Evolutionary conservation across 2,329 filamentous ascomycete genomes (phyloP), one percentile per base, ranked within the genome.

Genomic region (Fusarium hostae): DNA sequence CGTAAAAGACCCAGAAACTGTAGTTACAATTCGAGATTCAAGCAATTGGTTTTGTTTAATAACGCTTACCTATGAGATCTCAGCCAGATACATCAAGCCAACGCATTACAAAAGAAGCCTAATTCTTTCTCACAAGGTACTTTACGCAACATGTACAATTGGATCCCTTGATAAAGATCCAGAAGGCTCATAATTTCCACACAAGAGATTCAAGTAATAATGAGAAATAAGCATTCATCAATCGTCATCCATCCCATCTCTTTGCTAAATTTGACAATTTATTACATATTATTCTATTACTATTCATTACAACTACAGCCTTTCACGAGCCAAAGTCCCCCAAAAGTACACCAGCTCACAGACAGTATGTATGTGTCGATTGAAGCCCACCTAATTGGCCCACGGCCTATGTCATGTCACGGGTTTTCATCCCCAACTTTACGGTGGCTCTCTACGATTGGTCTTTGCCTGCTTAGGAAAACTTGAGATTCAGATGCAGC

Each of bases 371-470:
- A 47, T 67, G 64, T 57, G 34, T 30, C 11, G 34, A 39, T 67
- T 67, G 24, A 54, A 67, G 40, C 41, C 63, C 63, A 41, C 40
- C 15, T 30, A 62, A 67, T 67, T 67, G 55, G 55, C 37, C 64
- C 50, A 60, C 56, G 41, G 26, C 40, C 57, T 39, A 70, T 70
- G 69, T 59, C 69, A 68, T 68, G 72, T 74, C 72, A 74, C 72
- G 72, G 69, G 72, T 57, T 70, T 74, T 68, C 41, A 40, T 72
- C 51, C 54, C 57, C 55, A 50, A 56, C 39, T 47, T 47, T 57
- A 37, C 54, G 28, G 50, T 57, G 65, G 64, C n/a, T 47, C 43
- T 54, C 41, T 59, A n/a, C 44, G 26, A 71, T 65, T 71, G 66
- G 66, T 16, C 57, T 52, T 45, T 56, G 44, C 55, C 62, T 40